Conservation (phyloP, 1,139 yeast species). For the Pichia sp. region DNA sequence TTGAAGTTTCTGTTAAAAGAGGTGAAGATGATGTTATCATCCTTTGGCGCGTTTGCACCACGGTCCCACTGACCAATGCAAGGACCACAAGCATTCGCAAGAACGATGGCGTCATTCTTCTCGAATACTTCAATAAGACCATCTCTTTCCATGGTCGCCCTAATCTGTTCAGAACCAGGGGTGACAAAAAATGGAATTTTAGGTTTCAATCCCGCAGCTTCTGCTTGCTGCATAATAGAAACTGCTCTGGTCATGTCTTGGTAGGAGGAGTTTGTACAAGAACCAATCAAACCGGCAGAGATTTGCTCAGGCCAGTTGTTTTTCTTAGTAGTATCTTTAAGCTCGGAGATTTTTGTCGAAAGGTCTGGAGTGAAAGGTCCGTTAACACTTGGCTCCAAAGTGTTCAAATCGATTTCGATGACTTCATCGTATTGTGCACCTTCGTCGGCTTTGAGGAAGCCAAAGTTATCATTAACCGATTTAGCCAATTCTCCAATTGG, state of each 20-base stretch:
- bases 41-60: constrained; percentile 53
- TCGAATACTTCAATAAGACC: constrained; percentile 78
- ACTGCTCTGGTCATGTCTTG: constrained; percentile 97
- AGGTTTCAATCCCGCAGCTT: constrained; percentile 80
- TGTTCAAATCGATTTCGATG: constrained; percentile 69
- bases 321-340: constrained; percentile 56
- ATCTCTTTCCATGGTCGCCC: constrained; percentile 95
- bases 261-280: constrained; percentile 96
- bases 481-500: constrained; percentile 79
- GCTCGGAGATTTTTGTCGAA: constrained; percentile 75
- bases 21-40: constrained; percentile 82
- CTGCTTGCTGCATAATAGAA: constrained; percentile 81
- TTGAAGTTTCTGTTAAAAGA: constrained; percentile 95
- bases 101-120: constrained; percentile 80
- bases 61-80: constrained; percentile 99
- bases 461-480: constrained; percentile 53
- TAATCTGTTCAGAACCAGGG: constrained; percentile 97
- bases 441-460: constrained; percentile 70
- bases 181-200: constrained; percentile 90
- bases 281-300: constrained; percentile 91
- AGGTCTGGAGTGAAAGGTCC: constrained; percentile 97
- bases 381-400: constrained; percentile 83
- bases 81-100: constrained; percentile 98
- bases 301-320: constrained; percentile 80
- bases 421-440: constrained; percentile 82